Base-by-base conservation (phyloP, 2,329 filamentous ascomycete species). In the Aureobasidium sp. region DNA sequence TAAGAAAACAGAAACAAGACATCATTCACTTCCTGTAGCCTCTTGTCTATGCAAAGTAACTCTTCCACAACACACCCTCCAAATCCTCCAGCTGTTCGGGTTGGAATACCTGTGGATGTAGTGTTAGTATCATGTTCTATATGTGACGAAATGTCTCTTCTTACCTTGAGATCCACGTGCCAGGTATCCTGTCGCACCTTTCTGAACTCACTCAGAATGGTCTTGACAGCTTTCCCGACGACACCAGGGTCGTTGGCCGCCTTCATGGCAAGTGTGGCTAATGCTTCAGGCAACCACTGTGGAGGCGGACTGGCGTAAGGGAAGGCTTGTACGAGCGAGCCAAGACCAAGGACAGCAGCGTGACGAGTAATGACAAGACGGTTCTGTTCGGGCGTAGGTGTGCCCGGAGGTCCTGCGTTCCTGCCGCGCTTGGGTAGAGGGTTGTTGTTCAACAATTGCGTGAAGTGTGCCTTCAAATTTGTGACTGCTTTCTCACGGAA, bases 161-260 rank as follows among this genome's bases (percentile, higher is more conserved):
- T 75, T 78, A 96, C 94, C 88, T 96, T 97, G 68, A 96, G 90
- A 78, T 99, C 94, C 64, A 96, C 93, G 70, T 88, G 88, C 94
- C 94, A 99, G 67, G 93, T 99, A 79, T 99, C 94, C 75, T 99
- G 94, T 73, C 94, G 86, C 49, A 94, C 99, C 84, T 99, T 99
- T 80, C 99, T 99, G 81, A 99, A 99, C 70, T 99, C 95, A 64
- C 91, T 91, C 66, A 99, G 79, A 39, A 97, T 92, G 19, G 83
- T 84, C 82, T 99, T 99, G 12, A 96, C 95, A 63, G 93, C 94
- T 76, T 96, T 96, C 2, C 94, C 94, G 60, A 99, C 92, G 63
- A 95, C 87, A 0, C 94, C 94, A 0, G 91, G 86, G 70, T 99
- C 94, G 50, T 85, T 90, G 0, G 93, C 91, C 11, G 95, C 92